Conservation (phyloP, 768 basidiomycete species). For the Rhizopogon sp. region DNA sequence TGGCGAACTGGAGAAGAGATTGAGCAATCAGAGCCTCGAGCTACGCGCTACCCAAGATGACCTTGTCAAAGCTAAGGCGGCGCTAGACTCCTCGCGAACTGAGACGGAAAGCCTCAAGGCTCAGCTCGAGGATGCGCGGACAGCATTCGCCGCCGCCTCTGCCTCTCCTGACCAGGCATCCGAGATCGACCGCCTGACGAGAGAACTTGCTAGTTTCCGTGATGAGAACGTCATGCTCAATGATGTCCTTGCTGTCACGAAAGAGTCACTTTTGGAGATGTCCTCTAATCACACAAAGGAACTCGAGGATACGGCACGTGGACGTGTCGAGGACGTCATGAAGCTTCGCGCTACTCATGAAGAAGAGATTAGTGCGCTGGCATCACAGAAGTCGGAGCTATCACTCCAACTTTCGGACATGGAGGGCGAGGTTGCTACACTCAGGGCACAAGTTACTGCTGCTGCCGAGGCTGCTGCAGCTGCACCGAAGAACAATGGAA, state of each 20-base stretch:
- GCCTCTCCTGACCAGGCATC: conserved; percentile 44
- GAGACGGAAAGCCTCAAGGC: conserved; percentile 54
- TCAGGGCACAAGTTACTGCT: conserved; percentile 48
- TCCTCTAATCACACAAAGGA: conserved; percentile 65
- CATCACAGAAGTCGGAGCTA: conserved; percentile 58
- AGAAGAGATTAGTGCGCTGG: conserved; percentile 52
- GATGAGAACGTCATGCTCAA: conserved; percentile 64
- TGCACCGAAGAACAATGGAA: conserved; percentile 54
- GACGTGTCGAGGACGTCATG: conserved; percentile 66
- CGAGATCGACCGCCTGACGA: conserved; percentile 50
- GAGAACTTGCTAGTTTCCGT: conserved; percentile 57
- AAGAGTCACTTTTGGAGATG: conserved; percentile 66
- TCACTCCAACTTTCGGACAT: conserved; percentile 62
- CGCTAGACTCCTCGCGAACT: conserved; percentile 43
- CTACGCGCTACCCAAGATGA: conserved; percentile 85
- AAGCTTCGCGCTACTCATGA: conserved; percentile 57
- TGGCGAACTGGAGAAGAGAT: conserved; percentile 55
- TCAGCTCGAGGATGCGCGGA: conserved; percentile 62
- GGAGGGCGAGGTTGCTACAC: conserved; percentile 70
- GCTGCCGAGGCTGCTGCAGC: conserved; percentile 33
- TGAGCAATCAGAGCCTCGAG: conserved; percentile 58
- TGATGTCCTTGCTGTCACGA: conserved; percentile 64
- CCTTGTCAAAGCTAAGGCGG: conserved; percentile 67
- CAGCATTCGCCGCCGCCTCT: conserved; percentile 36
- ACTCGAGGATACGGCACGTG: conserved; percentile 69